Evolutionary conservation across 2,329 filamentous ascomycete species (phyloP), one percentile per base, ranked within the genome.

Genomic region (Pleoardoris graminearum): DNA sequence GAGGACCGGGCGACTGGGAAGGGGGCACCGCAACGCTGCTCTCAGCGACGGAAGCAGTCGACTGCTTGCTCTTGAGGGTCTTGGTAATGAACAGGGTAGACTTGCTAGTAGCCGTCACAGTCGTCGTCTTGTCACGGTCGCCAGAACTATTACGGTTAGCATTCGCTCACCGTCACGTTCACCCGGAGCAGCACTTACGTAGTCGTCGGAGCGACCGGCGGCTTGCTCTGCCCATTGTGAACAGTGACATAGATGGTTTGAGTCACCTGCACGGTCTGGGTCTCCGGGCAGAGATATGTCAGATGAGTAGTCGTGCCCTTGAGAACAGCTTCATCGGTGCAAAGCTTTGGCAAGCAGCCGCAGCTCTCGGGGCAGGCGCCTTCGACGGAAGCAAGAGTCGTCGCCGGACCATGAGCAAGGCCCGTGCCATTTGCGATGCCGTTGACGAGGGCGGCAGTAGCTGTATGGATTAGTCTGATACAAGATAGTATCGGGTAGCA

Each of bases 211-310:
- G 22, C 4, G 7, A 7, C 10, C 12, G 32, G n/a, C 14, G n/a
- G 21, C 21, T 29, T 17, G 23, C 32, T 29, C 43, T 37, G 32
- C 2, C 32, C 43, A n/a, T 44, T 37, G 6, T 39, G 41, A 19
- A 49, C 51, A 4, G 51, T 53, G 33, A 53, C 45, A 7, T 27
- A 49, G n/a, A 53, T 19, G 12, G 51, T 53, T 22, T 33, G 17
- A 27, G 44, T 47, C 22, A 47, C 33, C 33, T 38, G 22, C 5
- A 47, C 44, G 19, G 30, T 41, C 22, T 43, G 32, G 2, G 32
- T 44, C 45, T 48, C 45, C 8, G 51, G 51, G 25, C 51, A 53
- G 8, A 53, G 29, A 19, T 53, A 53, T 4, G 51, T 53, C n/a
- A 53, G 32, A 16, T 45, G 45, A 14, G 45, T 53, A 32, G 45